These are phyloP conservation scores for Neonectria coccinea DNA, from an alignment of 2,329 filamentous ascomycete species.

Conservation along the genomic window DNA sequence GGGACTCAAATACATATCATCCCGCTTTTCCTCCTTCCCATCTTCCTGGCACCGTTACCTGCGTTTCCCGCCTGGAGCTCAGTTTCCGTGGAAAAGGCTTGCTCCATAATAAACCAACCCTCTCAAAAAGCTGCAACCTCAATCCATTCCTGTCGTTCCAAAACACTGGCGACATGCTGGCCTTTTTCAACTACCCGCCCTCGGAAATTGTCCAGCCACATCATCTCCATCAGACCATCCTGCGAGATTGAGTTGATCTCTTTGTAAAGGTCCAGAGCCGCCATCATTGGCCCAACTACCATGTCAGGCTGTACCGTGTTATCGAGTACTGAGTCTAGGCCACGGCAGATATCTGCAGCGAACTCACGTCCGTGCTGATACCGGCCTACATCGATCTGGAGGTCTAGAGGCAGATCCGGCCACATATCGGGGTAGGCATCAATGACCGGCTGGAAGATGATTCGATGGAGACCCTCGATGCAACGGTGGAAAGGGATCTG, in stretches of 20 bases:
- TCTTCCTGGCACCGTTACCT: not conserved
- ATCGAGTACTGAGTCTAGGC: constrained; percentile 60
- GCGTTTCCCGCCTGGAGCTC: not conserved
- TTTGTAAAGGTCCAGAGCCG: constrained; percentile 57
- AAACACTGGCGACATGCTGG: constrained; percentile 54
- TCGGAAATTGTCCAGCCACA: constrained; percentile 62
- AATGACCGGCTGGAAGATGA: constrained; percentile 58
- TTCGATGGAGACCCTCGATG: constrained; percentile 58
- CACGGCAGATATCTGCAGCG: constrained; percentile 63
- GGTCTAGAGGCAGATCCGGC: constrained; percentile 52
- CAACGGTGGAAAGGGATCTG: constrained; percentile 63
- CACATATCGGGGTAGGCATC: constrained; percentile 55
- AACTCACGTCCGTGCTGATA: constrained; percentile 60
- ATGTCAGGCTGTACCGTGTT: constrained; percentile 61
- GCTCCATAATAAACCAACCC: not conserved
- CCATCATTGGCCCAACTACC: constrained; percentile 56
- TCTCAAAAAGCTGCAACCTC: constrained; percentile 48
- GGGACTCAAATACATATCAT: not conserved
- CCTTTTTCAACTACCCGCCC: constrained; percentile 54
- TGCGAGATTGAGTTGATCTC: constrained; percentile 53
- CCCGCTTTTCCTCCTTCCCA: no score
- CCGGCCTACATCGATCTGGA: constrained; percentile 55
- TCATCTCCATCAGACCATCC: constrained; percentile 58
- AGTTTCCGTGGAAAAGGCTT: not conserved
- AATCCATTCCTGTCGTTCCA: constrained; percentile 56